Evolutionary conservation across 2,329 filamentous ascomycete species (phyloP).

Genomic region (Helminthosporium solani): DNA sequence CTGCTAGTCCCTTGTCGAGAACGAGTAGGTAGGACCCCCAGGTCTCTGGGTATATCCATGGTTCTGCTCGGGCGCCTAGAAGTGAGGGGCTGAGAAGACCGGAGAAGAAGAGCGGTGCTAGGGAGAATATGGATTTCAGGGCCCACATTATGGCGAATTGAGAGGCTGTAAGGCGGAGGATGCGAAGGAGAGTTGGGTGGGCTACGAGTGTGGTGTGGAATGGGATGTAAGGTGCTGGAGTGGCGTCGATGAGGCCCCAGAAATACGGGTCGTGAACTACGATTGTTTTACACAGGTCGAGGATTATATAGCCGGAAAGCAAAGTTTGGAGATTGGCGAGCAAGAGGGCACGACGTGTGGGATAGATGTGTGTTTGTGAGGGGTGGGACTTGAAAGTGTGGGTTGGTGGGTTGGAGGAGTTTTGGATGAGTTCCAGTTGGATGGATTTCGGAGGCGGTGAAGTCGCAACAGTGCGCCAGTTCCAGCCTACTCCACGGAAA

Average conservation of each 20-base stretch:
- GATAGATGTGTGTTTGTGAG: conserved; percentile 42
- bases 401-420: conserved; percentile 22
- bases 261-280: conserved; percentile 82
- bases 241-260: conserved; percentile 51
- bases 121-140: conserved; percentile 61
- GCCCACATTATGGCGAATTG: conserved; percentile 60
- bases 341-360: conserved; percentile 37
- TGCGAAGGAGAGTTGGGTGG: conserved; percentile 47
- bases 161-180: conserved; percentile 59
- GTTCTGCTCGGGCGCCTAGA: conserved; percentile 60
- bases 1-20: conserved; percentile 69
- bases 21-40: conserved; percentile 58
- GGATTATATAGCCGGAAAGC: conserved; percentile 60
- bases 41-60: conserved; percentile 62
- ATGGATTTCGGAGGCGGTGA: conserved; percentile 46
- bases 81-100: conserved; percentile 59
- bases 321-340: conserved; percentile 43
- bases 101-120: conserved; percentile 62
- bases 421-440: conserved; percentile 39
- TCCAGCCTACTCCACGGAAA: conserved; percentile 63
- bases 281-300: conserved; percentile 69
- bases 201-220: conserved; percentile 49
- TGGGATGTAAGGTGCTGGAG: conserved; percentile 48
- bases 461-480: conserved; percentile 55
- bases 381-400: conserved; percentile 24